These are phyloP conservation scores for Eucalyptus pauciflora DNA, from an alignment of 345 rosid genomes.

Conservation along the genomic window DNA sequence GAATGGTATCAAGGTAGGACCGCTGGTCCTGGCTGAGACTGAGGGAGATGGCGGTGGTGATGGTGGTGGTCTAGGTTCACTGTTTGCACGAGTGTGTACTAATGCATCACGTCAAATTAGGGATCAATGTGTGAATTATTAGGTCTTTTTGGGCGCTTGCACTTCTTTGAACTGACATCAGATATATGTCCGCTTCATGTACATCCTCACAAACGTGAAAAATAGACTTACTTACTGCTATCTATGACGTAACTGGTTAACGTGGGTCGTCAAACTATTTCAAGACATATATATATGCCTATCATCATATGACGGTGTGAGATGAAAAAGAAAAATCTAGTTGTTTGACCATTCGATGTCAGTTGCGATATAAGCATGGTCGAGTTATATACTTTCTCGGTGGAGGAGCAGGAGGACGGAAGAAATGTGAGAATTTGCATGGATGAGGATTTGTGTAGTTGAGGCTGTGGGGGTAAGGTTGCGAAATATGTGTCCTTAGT, in stretches of 20 bases:
- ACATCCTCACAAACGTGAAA: not conserved
- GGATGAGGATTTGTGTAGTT: conserved; percentile 8
- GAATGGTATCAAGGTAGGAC: not conserved
- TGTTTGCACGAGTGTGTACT: conserved; percentile 11
- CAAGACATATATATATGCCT: not conserved
- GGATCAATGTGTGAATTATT: not conserved
- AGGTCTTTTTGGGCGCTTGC: not conserved
- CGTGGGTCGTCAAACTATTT: not conserved
- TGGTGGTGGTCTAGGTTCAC: conserved; percentile 11
- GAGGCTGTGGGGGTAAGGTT: not conserved
- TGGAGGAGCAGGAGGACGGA: not conserved
- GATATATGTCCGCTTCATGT: not conserved
- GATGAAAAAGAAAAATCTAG: not conserved
- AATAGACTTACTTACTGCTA: not conserved
- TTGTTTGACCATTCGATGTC: not conserved
- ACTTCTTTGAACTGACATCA: not conserved
- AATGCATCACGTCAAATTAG: not conserved
- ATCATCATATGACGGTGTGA: not conserved
- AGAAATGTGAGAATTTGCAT: not conserved
- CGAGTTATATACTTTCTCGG: not conserved
- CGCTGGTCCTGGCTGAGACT: not conserved
- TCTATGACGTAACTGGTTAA: not conserved
- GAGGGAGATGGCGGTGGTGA: not conserved
- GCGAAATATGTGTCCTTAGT: conserved; percentile 15
- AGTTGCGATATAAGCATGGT: not conserved